Evolutionary conservation across 2,329 filamentous ascomycete species (phyloP).

Genomic region (Clonostachys rosea): DNA sequence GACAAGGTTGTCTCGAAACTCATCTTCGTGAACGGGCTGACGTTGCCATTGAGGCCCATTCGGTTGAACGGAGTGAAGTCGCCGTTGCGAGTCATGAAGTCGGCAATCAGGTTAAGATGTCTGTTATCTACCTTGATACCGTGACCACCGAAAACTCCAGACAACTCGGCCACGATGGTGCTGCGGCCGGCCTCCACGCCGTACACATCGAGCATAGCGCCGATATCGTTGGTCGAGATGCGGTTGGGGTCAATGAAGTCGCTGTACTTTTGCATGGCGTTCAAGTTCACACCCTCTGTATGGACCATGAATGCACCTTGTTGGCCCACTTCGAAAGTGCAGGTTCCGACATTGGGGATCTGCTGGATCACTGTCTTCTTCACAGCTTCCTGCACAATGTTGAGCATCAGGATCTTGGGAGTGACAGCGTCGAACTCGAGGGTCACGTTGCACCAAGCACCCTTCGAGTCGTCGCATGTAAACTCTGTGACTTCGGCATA

Average conservation of each 20-base stretch:
- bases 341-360: slow-evolving; percentile 71
- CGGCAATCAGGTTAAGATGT: slow-evolving; percentile 91
- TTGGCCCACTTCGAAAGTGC: slow-evolving; percentile 52
- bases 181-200: slow-evolving; percentile 90
- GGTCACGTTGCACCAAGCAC: slow-evolving; percentile 74
- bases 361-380: slow-evolving; percentile 81
- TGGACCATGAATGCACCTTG: slow-evolving; percentile 51
- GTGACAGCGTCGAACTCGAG: slow-evolving; percentile 77
- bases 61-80: slow-evolving; percentile 90
- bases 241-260: slow-evolving; percentile 82
- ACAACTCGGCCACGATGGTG: slow-evolving; percentile 83
- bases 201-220: slow-evolving; percentile 77
- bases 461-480: slow-evolving; percentile 70
- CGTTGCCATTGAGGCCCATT: slow-evolving; percentile 78
- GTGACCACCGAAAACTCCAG: slow-evolving; percentile 82
- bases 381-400: slow-evolving; percentile 78
- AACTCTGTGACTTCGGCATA: slow-evolving; percentile 70
- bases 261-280: slow-evolving; percentile 84
- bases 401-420: slow-evolving; percentile 90
- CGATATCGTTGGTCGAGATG: slow-evolving; percentile 90
- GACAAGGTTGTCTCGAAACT: slow-evolving; percentile 96
- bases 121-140: slow-evolving; percentile 88
- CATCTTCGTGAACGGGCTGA: slow-evolving; percentile 97
- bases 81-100: slow-evolving; percentile 95
- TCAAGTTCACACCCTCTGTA: slow-evolving; percentile 81